Conservation (phyloP, 2,329 filamentous ascomycete genomes). For the Fusarium transvaalense region DNA sequence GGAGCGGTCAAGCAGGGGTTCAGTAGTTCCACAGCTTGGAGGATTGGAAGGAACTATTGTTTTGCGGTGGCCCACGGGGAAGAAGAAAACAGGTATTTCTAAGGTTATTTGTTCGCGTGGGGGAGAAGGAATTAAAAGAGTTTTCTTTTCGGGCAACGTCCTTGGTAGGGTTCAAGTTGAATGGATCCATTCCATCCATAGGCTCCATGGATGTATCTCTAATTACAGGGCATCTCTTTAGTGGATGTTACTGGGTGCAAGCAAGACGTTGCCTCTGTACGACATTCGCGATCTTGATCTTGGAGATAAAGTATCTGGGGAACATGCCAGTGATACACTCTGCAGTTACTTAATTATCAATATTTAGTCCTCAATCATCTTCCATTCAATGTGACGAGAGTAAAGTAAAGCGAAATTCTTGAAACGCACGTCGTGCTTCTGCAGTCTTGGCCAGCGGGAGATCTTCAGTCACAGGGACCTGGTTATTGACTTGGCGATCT, state of each 20-base stretch:
- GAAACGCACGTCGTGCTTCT: conserved; percentile 12
- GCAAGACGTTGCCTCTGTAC: not conserved
- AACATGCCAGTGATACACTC: not conserved
- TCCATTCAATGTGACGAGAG: not conserved
- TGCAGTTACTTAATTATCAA: not conserved
- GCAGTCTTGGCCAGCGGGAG: conserved; percentile 35
- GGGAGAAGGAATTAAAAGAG: not conserved
- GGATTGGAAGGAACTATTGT: conserved; percentile 7
- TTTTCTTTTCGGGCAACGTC: not conserved
- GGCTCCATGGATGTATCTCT: not conserved
- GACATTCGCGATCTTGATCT: not conserved
- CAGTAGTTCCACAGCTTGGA: conserved; percentile 6
- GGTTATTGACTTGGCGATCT: conserved; percentile 30
- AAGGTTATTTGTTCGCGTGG: not conserved
- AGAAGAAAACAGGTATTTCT: conserved; percentile 1
- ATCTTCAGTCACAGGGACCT: conserved; percentile 21
- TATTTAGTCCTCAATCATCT: not conserved
- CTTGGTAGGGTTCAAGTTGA: not conserved
- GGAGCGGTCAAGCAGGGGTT: conserved; percentile 17
- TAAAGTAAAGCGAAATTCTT: not conserved
- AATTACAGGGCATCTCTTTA: not conserved
- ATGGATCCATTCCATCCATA: too few relatives aligned
- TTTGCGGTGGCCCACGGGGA: conserved; percentile 9
- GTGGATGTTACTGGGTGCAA: not conserved
- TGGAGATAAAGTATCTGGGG: not conserved